Evolutionary conservation across 805 yeast species (phyloP), one percentile per base, ranked within the genome.

Genomic region (Starmerella apicola): DNA sequence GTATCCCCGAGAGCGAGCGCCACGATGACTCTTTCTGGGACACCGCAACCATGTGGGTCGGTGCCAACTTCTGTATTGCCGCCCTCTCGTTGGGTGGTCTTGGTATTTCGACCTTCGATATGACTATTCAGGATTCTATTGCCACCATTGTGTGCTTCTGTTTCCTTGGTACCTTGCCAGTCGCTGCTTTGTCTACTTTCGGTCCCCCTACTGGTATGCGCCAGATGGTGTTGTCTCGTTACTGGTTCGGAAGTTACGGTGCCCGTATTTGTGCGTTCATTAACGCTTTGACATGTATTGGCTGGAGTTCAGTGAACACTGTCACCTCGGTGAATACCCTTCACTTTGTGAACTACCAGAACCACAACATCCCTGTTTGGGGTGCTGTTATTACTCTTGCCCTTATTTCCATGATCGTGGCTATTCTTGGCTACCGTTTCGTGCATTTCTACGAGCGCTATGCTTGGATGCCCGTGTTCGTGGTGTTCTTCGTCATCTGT

Each of bases 261-360:
- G 77, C 81, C 62, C 72, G 94, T 58, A 68, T 84, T 42, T 79
- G 83, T 54, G 78, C 93, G 8, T 59, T 78, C 34, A 67, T 86
- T 57, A 84, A 85, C 57, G 71, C 76, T 54, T 60, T 86, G 46
- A 86, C 94, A 21, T 82, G 94, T 71, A 74, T 85, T 41, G 95
- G 96, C 52, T 86, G 96, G 96, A 81, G 91, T 61, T 83, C 94
- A 8, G 88, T 84, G 35, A 86, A 86, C 62, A 82, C 81, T 46
- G 81, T 85, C 73, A 80, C 85, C 23, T 76, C 91, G 26, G 94
- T 95, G 19, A 91, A 83, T 60, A 64, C 85, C 48, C 66, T 85
- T 44, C 76, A 78, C 62, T 74, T 80, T 56, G 78, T 86, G 45
- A 83, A 83, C 65, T 64, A 60, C 45, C 65, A 64, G 29, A 64